Base-by-base conservation (phyloP, 1,284 basidiomycete genomes). In the Cerioporus squamosus region DNA sequence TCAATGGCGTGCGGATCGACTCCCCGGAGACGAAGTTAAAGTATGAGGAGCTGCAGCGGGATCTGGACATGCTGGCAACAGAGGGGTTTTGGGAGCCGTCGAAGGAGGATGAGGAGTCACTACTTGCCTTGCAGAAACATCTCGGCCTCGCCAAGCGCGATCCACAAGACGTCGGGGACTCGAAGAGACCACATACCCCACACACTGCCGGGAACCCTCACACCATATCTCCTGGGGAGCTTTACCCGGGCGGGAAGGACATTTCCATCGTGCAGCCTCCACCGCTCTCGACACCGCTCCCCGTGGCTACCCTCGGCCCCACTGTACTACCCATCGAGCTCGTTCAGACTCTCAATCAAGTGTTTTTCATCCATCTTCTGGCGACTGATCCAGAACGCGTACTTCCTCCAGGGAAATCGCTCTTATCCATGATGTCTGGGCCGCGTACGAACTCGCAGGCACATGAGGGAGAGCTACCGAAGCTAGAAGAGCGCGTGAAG, bases 321-420 rank as follows among this genome's bases (percentile, higher is more conserved):
- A 69, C 74, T 1, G 58, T 73, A 15, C 78, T 87, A 8, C 84
- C 86, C 2, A 55, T 73, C 15, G 85, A 88, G 59, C 76, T 88
- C 18, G 64, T 84, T 14, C 76, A 85, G 38, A 61, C 76, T 23
- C 72, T 89, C 43, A 81, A 87, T 60, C 77, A 86, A 49, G 77
- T 81, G 0, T 85, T 85, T 65, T 83, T 88, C 59, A 77, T 92
- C 10, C 86, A 87, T 66, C 65, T 83, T 7, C 81, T 92, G 15
- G 82, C 84, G 1, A 85, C 79, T 2, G 79, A 86, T 33, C 82
- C 88, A 3, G 65, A 74, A 0, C 78, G 76, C 24, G 78, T 88
- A 20, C 74, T 92, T 15, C 86, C 89, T 0, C 81, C 84, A 0
- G 87, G 87, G 40, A 90, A 91, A 70, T 87, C 87, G 0, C 74